Percentiles rank a stretch among this genome's conserved stretches.
Evolutionary conservation across 257 asterid genomes (phyloP).

Genomic region (Solanum pinnatisectum): DNA sequence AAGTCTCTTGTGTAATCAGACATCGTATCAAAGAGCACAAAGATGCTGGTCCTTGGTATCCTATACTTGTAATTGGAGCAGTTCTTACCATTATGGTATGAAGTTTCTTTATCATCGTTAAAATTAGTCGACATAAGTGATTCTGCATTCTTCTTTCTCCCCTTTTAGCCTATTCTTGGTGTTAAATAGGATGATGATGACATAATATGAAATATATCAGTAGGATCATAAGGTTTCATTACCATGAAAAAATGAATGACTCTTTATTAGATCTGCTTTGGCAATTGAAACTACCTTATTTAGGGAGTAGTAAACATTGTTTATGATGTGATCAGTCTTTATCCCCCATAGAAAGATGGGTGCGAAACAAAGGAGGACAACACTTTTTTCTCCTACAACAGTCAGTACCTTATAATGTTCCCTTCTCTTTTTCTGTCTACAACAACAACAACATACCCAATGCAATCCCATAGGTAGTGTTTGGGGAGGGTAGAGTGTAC

Average conservation of each 20-base stretch:
- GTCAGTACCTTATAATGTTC: not conserved
- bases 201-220: not conserved
- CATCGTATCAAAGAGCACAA: conserved; percentile 22
- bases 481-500: not conserved
- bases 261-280: not conserved
- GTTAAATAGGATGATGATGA: not conserved
- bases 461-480: not conserved
- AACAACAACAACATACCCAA: not conserved
- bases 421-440: not conserved
- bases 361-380: not conserved
- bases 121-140: not conserved
- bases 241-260: not conserved
- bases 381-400: not conserved
- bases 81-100: conserved; percentile 60
- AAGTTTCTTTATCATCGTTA: conserved; percentile 1
- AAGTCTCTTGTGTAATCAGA: conserved; percentile 26
- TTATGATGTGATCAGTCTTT: not conserved
- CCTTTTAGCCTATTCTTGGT: not conserved
- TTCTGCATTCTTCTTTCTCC: not conserved
- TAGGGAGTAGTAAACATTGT: not conserved
- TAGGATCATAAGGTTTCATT: not conserved
- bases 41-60: conserved; percentile 48
- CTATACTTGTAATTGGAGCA: conserved; percentile 42
- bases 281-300: not conserved
- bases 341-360: too few species aligned